These are phyloP conservation scores for Botrytis elliptica DNA, from an alignment of 2,329 filamentous ascomycete genomes.

Conservation along the genomic window DNA sequence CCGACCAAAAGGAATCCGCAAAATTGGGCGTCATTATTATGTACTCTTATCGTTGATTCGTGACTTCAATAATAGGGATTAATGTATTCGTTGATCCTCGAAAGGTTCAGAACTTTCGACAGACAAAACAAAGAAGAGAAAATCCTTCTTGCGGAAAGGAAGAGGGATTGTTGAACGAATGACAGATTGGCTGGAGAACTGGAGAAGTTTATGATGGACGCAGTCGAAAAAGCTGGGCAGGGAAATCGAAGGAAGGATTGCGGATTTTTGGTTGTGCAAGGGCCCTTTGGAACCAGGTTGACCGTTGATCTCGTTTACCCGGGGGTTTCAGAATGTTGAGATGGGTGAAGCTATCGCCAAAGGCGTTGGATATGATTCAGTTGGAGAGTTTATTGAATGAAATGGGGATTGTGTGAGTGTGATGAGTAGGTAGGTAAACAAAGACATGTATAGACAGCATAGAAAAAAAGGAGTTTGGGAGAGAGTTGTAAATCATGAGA, in stretches of 20 bases:
- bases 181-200: constrained; percentile 8
- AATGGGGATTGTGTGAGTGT: neutral
- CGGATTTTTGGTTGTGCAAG: constrained; percentile 20
- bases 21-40: constrained; percentile 73
- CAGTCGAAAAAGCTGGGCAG: neutral
- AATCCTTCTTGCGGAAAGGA: neutral
- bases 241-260: constrained; percentile 7
- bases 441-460: neutral
- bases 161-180: constrained; percentile 3
- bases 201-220: neutral
- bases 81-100: neutral
- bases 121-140: neutral
- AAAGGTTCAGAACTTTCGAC: neutral
- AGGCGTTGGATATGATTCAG: neutral
- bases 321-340: neutral
- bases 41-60: constrained; percentile 17
- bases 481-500: neutral
- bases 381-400: neutral
- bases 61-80: constrained; percentile 8
- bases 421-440: neutral
- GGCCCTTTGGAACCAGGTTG: neutral
- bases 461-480: neutral
- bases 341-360: constrained; percentile 4
- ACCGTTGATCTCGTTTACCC: constrained; percentile 13
- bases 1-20: constrained; percentile 95